A percentile compares a stretch with the other conserved stretches of the same genome.
Evolutionary conservation across 2,329 filamentous ascomycete species (phyloP).

Genomic region (Aspergillus sp.): DNA sequence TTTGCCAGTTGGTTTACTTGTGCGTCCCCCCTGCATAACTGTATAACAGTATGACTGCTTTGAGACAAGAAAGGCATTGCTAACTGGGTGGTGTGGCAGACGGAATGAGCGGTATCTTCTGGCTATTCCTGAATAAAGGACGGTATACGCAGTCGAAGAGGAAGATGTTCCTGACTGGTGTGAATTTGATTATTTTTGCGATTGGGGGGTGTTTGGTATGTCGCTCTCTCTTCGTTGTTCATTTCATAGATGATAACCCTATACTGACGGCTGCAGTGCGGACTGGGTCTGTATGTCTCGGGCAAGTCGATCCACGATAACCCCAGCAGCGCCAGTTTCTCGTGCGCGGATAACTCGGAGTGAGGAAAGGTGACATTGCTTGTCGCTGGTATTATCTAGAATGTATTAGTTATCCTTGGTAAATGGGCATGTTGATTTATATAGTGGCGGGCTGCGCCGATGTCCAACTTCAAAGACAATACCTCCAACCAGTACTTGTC

Average conservation of each 20-base stretch:
- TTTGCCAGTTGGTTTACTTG: constrained; percentile 69
- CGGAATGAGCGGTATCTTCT: constrained; percentile 31
- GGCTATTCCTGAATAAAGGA: constrained; percentile 37
- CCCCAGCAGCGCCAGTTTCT: constrained; percentile 31
- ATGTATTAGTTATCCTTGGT: neutral
- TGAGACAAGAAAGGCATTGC: neutral
- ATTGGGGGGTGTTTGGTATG: constrained; percentile 15
- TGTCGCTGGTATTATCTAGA: neutral
- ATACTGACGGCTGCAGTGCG: constrained; percentile 21
- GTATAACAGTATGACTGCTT: too few species aligned
- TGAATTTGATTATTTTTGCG: constrained; percentile 25
- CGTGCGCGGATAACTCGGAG: constrained; percentile 28
- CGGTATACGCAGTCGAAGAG: constrained; percentile 28
- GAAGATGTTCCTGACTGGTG: constrained; percentile 29
- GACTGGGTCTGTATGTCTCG: constrained; percentile 34
- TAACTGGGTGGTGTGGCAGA: neutral
- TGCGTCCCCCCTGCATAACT: constrained; percentile 17
- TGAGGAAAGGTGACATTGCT: neutral
- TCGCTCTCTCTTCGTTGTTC: neutral
- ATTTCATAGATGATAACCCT: neutral
- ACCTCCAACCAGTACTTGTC: too few species aligned
- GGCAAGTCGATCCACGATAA: constrained; percentile 35
- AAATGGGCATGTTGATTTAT: neutral
- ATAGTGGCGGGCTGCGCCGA: too few species aligned
- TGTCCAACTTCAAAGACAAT: too few species aligned